These are phyloP conservation scores for Paraconiothyrium sp. DNA, from an alignment of 2,329 filamentous ascomycete species.

Conservation along the genomic window DNA sequence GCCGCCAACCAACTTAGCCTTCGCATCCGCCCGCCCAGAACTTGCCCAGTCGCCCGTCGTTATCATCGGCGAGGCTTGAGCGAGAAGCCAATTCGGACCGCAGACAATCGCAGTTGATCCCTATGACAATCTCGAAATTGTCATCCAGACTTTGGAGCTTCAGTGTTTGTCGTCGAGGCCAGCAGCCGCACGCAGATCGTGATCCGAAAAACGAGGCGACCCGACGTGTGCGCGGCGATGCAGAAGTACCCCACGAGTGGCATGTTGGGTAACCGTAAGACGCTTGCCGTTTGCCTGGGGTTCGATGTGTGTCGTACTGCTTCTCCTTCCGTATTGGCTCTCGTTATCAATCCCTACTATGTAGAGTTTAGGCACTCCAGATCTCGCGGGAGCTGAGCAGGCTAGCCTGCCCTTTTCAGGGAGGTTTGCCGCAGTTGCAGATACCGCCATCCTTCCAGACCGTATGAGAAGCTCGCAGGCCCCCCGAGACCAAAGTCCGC, in stretches of 20 bases:
- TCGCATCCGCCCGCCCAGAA: conserved; percentile 14
- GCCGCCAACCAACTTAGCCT: conserved; percentile 18
- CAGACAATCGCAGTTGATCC: not conserved
- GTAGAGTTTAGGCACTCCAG: conserved; percentile 28
- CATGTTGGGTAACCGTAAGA: conserved; percentile 20
- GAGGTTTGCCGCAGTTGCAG: conserved; percentile 28
- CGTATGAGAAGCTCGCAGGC: conserved; percentile 25
- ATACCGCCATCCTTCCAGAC: conserved; percentile 29
- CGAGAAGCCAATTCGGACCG: conserved; percentile 25
- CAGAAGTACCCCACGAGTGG: conserved; percentile 31
- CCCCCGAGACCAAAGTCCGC: conserved; percentile 27
- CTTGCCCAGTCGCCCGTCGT: conserved; percentile 17
- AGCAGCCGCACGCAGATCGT: not conserved
- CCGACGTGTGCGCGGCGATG: conserved; percentile 21
- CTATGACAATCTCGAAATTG: not conserved
- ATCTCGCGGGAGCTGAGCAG: conserved; percentile 24
- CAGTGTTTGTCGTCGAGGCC: no score
- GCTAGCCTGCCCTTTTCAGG: conserved; percentile 24
- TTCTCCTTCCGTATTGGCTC: conserved; percentile 24
- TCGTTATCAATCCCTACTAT: conserved; percentile 35
- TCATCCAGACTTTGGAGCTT: not conserved
- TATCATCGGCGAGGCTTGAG: conserved; percentile 26
- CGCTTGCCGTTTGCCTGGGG: conserved; percentile 24
- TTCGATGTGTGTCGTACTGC: conserved; percentile 19
- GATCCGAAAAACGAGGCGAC: conserved; percentile 12